Conservation (phyloP, 2,329 filamentous ascomycete species). For the Ophiosphaerella korrae region DNA sequence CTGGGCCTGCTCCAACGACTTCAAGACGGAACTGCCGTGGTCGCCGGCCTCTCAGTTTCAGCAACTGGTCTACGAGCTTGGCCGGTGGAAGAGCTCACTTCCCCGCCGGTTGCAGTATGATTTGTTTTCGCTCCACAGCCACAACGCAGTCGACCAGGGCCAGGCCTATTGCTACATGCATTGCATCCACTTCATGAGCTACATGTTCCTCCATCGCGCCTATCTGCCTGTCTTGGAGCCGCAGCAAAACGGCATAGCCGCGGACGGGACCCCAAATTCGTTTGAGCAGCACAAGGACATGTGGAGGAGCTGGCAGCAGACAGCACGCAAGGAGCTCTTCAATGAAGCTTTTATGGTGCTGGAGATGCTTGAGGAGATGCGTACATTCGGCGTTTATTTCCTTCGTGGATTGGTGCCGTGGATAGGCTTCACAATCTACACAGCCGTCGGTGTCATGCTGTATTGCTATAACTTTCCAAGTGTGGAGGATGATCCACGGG, state of each 20-base stretch:
- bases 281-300: constrained; percentile 39
- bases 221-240: constrained; percentile 48
- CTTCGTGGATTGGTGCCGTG: constrained; percentile 48
- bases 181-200: constrained; percentile 49
- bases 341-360: constrained; percentile 44
- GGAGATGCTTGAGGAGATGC: constrained; percentile 50
- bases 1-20: constrained; percentile 47
- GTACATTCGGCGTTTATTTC: constrained; percentile 48
- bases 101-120: constrained; percentile 46
- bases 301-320: constrained; percentile 47
- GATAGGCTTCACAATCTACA: constrained; percentile 51
- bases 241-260: constrained; percentile 27
- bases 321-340: constrained; percentile 44
- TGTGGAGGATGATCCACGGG: constrained; percentile 40
- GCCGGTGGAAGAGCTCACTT: constrained; percentile 43
- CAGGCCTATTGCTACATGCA: constrained; percentile 52
- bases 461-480: constrained; percentile 48
- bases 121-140: constrained; percentile 46
- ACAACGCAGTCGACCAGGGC: constrained; percentile 50
- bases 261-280: constrained; percentile 39
- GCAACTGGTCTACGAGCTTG: constrained; percentile 41
- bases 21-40: constrained; percentile 47
- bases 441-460: constrained; percentile 48
- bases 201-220: constrained; percentile 50
- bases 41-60: constrained; percentile 43